Percentiles rank a stretch among this genome's conserved stretches.
Conservation (phyloP, 2,329 filamentous ascomycete genomes). For the Xylaria sp. region DNA sequence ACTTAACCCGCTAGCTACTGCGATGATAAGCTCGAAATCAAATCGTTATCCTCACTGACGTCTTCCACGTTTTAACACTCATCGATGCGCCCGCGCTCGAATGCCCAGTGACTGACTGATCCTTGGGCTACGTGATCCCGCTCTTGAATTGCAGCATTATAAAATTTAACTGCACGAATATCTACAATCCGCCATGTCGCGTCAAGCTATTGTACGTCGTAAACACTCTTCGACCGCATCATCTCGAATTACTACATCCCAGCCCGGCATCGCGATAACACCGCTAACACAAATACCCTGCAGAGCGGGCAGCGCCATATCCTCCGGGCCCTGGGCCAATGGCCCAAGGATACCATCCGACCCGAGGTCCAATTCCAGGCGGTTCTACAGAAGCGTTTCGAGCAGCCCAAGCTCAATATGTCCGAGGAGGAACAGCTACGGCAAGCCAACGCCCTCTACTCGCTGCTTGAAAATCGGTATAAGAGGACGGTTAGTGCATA, state of each 20-base stretch:
- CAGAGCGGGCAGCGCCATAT: slow-evolving; percentile 60
- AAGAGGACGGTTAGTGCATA: slow-evolving; percentile 58
- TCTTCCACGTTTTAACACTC: slow-evolving; percentile 10
- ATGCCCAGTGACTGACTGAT: neutral
- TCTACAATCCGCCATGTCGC: slow-evolving; percentile 35
- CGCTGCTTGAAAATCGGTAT: slow-evolving; percentile 69
- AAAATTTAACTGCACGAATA: neutral
- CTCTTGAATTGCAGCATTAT: neutral
- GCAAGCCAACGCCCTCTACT: slow-evolving; percentile 69
- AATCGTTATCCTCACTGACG: slow-evolving; percentile 24
- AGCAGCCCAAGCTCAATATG: slow-evolving; percentile 45
- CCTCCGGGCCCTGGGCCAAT: slow-evolving; percentile 63
- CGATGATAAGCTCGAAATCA: neutral
- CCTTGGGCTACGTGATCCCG: neutral
- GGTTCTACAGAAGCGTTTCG: slow-evolving; percentile 60
- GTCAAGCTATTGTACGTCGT: slow-evolving; percentile 43
- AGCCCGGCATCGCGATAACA: slow-evolving; percentile 29
- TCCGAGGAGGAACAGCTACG: slow-evolving; percentile 61
- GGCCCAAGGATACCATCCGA: slow-evolving; percentile 72
- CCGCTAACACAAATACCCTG: slow-evolving; percentile 3
- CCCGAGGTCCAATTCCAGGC: slow-evolving; percentile 71
- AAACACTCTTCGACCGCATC: neutral
- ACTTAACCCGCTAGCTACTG: neutral
- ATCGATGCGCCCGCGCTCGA: slow-evolving; percentile 1
- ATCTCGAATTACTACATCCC: neutral